Conservation (phyloP, 352 stramenopile genomes). For the Phytophthora tubulina region DNA sequence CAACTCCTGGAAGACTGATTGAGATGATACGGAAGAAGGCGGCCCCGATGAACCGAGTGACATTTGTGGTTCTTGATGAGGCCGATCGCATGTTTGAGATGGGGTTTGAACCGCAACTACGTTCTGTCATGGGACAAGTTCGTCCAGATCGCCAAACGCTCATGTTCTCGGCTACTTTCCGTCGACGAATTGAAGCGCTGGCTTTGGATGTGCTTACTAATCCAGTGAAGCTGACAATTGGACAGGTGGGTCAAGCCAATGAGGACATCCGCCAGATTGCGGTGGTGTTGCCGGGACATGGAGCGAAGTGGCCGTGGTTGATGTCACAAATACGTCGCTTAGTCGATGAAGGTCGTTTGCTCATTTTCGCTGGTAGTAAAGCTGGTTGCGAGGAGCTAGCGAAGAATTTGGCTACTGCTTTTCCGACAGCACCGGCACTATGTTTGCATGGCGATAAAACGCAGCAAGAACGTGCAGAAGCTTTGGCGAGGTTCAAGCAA, state of each 20-base stretch:
- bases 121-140: constrained; percentile 85
- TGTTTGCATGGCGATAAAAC: constrained; percentile 88
- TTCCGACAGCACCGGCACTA: constrained; percentile 26
- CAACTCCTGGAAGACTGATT: constrained; percentile 83
- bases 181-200: constrained; percentile 70
- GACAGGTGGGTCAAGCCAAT: constrained; percentile 85
- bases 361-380: constrained; percentile 91
- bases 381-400: constrained; percentile 85
- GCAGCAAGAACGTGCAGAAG: constrained; percentile 78
- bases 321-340: constrained; percentile 67
- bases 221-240: constrained; percentile 87
- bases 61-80: constrained; percentile 91
- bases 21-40: constrained; percentile 86
- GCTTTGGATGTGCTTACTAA: constrained; percentile 83
- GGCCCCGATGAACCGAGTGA: constrained; percentile 72
- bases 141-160: constrained; percentile 88
- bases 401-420: constrained; percentile 62
- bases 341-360: constrained; percentile 74
- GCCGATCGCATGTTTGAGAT: constrained; percentile 93
- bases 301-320: constrained; percentile 91
- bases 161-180: constrained; percentile 91
- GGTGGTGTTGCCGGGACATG: constrained; percentile 77
- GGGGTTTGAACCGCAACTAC: constrained; percentile 87
- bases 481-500: constrained; percentile 70
- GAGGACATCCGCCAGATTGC: constrained; percentile 90